Evolutionary conservation across 2,329 filamentous ascomycete species (phyloP), one percentile per base, ranked within the genome.

Genomic region (Dactylonectria macrodidyma): DNA sequence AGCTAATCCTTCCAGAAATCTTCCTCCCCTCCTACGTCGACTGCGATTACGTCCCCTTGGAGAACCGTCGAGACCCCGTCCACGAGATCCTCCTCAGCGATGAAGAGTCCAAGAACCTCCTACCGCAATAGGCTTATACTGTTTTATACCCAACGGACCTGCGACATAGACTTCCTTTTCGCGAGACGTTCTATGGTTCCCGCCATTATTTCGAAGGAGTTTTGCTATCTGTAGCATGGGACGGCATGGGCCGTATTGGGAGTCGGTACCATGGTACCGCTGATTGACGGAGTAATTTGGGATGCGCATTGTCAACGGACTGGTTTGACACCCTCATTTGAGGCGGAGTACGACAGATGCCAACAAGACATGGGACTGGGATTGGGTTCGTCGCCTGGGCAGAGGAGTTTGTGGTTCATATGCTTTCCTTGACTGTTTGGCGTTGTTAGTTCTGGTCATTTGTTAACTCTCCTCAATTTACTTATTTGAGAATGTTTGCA

Each of bases 11-110:
- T 9, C 10, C 71, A 92, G 93, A 95, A 78, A 93, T 95, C 80
- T 95, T 95, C 82, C 87, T 95, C 2, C 93, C 93, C 1, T 93
- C 92, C 8, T 94, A 94, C 78, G 84, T 92, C 75, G 91, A 93
- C 80, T 90, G 88, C 83, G 91, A 94, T 73, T 93, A 93, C 78
- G 87, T 90, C 44, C 92, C 93, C 48, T 87, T 95, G 76, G 92
- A 95, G 80, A 90, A 92, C 79, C 90, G 89, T 72, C 91, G 91
- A 76, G 93, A 95, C 72, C 92, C 92, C 1, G 92, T 95, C 57
- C 86, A 93, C 81, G 93, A 95, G 78, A 95, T 95, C 72, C 84
- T 89, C 64, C 84, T 95, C 64, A 94, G 88, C 74, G 93, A 95
- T 70, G 93, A 95, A 80, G 93, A 95, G 82, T 86, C 89, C 63